Evolutionary conservation across 768 basidiomycete genomes (phyloP).

Genomic region (Amanita fuliginea): DNA sequence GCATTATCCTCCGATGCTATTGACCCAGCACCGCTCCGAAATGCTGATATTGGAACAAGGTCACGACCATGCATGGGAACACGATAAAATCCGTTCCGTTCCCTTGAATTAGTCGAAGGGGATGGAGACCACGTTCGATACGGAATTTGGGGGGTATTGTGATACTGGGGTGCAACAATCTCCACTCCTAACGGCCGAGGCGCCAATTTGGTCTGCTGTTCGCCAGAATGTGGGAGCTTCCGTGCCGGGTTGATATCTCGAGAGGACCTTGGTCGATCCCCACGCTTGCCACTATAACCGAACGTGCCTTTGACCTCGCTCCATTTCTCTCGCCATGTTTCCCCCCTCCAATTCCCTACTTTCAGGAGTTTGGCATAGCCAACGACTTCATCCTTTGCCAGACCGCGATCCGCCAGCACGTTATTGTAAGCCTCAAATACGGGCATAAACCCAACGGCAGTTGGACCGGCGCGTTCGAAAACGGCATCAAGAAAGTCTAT

Average conservation of each 20-base stretch:
- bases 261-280: not conserved
- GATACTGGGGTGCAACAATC: constrained; percentile 1
- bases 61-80: constrained; percentile 5
- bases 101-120: constrained; percentile 7
- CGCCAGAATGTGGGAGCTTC: not conserved
- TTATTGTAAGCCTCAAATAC: constrained; percentile 85
- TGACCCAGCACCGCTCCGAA: not conserved
- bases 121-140: constrained; percentile 1
- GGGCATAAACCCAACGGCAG: constrained; percentile 65
- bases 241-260: not conserved
- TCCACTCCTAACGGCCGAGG: not conserved
- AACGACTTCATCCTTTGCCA: constrained; percentile 72
- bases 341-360: constrained; percentile 70
- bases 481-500: constrained; percentile 69
- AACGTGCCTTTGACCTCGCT: constrained; percentile 39
- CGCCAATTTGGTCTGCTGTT: not conserved
- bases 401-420: constrained; percentile 57
- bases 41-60: not conserved
- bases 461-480: constrained; percentile 51
- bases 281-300: not conserved
- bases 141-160: constrained; percentile 21
- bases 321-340: constrained; percentile 81
- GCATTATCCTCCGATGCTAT: constrained; percentile 12
- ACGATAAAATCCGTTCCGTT: constrained; percentile 7
- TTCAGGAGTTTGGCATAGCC: constrained; percentile 80